Evolutionary conservation across 495 filamentous ascomycete genomes (phyloP).

Genomic region (Copromyces sp.): DNA sequence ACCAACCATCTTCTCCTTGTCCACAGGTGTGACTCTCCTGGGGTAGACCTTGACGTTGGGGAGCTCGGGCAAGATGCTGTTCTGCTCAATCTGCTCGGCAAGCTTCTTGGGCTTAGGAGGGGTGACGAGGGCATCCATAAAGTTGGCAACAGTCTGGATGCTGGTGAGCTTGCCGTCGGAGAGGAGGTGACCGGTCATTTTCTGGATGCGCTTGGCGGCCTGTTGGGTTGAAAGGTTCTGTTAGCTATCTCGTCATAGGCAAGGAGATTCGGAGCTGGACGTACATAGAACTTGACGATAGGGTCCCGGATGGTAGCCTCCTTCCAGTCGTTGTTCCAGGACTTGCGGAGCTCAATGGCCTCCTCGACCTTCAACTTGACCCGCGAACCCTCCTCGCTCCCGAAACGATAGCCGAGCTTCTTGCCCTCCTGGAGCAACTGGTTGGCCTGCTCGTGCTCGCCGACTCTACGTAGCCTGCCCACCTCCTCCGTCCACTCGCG

Average conservation of each 20-base stretch:
- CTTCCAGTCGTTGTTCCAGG: constrained; percentile 42
- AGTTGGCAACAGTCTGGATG: constrained; percentile 42
- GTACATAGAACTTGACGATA: constrained; percentile 59
- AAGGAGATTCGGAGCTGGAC: background rate
- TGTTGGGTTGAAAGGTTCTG: constrained; percentile 16
- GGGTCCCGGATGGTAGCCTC: constrained; percentile 45
- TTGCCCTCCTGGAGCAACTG: background rate
- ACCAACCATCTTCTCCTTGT: constrained; percentile 67
- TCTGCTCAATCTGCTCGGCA: constrained; percentile 31
- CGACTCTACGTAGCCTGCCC: background rate
- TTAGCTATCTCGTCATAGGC: background rate
- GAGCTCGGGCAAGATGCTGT: constrained; percentile 36
- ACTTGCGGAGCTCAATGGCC: constrained; percentile 18
- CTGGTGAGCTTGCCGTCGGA: constrained; percentile 53
- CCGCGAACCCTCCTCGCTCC: background rate
- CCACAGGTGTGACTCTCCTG: constrained; percentile 50
- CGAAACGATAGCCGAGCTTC: background rate
- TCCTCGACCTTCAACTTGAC: constrained; percentile 12
- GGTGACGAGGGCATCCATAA: constrained; percentile 43
- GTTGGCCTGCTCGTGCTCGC: constrained; percentile 3
- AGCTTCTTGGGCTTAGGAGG: constrained; percentile 52
- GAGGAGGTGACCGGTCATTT: constrained; percentile 64
- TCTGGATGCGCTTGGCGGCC: constrained; percentile 67
- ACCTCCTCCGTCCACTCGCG: background rate
- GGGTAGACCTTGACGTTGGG: constrained; percentile 60